phyloP scores from a whole-genome alignment of 768 basidiomycete genomes.

The Roridomyces roridus region DNA sequence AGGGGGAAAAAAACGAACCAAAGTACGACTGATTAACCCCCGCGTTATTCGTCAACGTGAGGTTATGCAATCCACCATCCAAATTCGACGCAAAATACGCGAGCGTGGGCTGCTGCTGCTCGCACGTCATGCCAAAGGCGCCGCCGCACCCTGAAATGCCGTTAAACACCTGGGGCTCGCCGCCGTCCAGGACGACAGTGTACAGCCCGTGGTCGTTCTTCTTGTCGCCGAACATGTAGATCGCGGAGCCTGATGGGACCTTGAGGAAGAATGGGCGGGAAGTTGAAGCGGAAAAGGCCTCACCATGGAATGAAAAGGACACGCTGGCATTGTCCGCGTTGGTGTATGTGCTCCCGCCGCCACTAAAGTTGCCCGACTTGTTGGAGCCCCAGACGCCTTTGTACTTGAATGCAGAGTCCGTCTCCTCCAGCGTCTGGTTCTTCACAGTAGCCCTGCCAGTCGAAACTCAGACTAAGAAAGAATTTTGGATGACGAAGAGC shows the following conservation, averaged over 20 bases:
- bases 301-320: slow-evolving; percentile 49
- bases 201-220: slow-evolving; percentile 56
- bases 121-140: slow-evolving; percentile 50
- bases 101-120: slow-evolving; percentile 50
- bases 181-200: slow-evolving; percentile 44
- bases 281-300: too few relatives aligned
- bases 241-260: slow-evolving; percentile 51
- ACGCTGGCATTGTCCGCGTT: slow-evolving; percentile 46
- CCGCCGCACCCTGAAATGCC: slow-evolving; percentile 56
- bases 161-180: slow-evolving; percentile 38
- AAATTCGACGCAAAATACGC: slow-evolving; percentile 51
- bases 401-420: slow-evolving; percentile 43
- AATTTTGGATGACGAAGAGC: neutral
- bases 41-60: slow-evolving; percentile 47
- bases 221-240: slow-evolving; percentile 55
- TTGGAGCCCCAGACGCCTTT: slow-evolving; percentile 49
- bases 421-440: slow-evolving; percentile 50
- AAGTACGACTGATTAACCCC: slow-evolving; percentile 52
- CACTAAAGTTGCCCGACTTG: slow-evolving; percentile 49
- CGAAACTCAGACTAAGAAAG: neutral
- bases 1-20: slow-evolving; percentile 31
- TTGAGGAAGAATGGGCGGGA: too few relatives aligned
- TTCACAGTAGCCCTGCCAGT: slow-evolving; percentile 43
- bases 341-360: slow-evolving; percentile 51
- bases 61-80: slow-evolving; percentile 40